Percentiles rank a stretch among this genome's conserved stretches.
These are phyloP conservation scores for Saccharomyces pastorianus DNA, from an alignment of 1,139 yeast genomes.

Conservation along the genomic window DNA sequence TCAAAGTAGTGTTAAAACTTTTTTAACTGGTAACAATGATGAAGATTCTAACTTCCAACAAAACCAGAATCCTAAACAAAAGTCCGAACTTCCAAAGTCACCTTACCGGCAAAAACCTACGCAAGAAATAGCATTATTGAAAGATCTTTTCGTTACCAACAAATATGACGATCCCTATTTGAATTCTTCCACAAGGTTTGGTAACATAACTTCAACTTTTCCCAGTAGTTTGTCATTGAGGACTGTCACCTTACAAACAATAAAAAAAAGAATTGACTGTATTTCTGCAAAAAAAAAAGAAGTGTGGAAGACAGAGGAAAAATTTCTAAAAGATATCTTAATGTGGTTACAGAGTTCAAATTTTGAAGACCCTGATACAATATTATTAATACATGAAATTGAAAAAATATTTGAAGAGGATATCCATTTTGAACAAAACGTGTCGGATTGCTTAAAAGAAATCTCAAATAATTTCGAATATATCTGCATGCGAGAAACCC, in stretches of 20 bases:
- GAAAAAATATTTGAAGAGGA: constrained; percentile 22
- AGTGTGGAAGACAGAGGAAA: constrained; percentile 16
- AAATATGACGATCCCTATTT: not conserved
- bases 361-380: constrained; percentile 16
- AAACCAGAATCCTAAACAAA: not conserved
- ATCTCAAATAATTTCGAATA: constrained; percentile 19
- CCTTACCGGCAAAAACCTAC: not conserved
- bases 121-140: not conserved
- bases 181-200: not conserved
- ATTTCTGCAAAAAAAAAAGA: constrained; percentile 20
- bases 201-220: not conserved
- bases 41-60: not conserved
- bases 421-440: constrained; percentile 17
- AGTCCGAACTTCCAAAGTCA: not conserved
- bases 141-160: not conserved
- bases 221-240: constrained; percentile 2
- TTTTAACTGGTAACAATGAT: constrained; percentile 4
- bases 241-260: constrained; percentile 11
- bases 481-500: constrained; percentile 22
- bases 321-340: constrained; percentile 19
- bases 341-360: constrained; percentile 22
- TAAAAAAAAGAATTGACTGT: constrained; percentile 18
- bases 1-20: constrained; percentile 1
- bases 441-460: constrained; percentile 14
- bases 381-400: constrained; percentile 17